phyloP scores from a whole-genome alignment of 495 filamentous ascomycete genomes.

The Aspergillus wentii region DNA sequence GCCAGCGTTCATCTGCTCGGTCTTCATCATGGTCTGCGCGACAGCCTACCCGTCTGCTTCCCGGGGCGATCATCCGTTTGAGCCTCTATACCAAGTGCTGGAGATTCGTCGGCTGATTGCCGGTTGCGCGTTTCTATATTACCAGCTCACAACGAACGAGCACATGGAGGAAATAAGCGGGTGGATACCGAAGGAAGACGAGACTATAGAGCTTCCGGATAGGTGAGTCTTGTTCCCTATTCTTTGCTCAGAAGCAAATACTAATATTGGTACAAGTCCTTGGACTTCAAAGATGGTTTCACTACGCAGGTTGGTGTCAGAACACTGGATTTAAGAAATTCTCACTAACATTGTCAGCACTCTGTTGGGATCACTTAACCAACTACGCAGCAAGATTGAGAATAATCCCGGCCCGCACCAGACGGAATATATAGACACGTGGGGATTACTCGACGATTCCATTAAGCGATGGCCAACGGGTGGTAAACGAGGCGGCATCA shows the following conservation, averaged over 20 bases:
- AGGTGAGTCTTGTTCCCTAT: no score
- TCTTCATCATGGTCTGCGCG: slow-evolving; percentile 35
- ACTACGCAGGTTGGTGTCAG: background rate
- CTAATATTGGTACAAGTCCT: no score
- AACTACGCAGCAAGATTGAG: slow-evolving; percentile 16
- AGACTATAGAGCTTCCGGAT: no score
- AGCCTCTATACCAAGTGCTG: slow-evolving; percentile 26
- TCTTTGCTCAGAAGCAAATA: no score
- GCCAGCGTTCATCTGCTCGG: slow-evolving; percentile 35
- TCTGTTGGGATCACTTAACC: slow-evolving; percentile 17
- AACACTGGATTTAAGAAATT: background rate
- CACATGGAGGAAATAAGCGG: slow-evolving; percentile 19
- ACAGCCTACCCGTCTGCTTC: slow-evolving; percentile 33
- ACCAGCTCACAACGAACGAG: slow-evolving; percentile 19
- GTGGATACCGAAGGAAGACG: slow-evolving; percentile 18
- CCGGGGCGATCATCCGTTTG: slow-evolving; percentile 15
- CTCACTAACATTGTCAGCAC: slow-evolving; percentile 9
- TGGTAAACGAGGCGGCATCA: slow-evolving; percentile 25
- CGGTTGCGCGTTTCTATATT: slow-evolving; percentile 31
- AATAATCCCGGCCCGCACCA: slow-evolving; percentile 8
- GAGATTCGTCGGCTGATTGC: slow-evolving; percentile 31
- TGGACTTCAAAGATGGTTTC: slow-evolving; percentile 10
- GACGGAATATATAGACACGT: slow-evolving; percentile 18
- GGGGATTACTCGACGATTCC: slow-evolving; percentile 23
- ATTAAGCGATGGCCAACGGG: slow-evolving; percentile 31